Evolutionary conservation across 352 stramenopile genomes (phyloP).

Genomic region (Detonula confervacea): DNA sequence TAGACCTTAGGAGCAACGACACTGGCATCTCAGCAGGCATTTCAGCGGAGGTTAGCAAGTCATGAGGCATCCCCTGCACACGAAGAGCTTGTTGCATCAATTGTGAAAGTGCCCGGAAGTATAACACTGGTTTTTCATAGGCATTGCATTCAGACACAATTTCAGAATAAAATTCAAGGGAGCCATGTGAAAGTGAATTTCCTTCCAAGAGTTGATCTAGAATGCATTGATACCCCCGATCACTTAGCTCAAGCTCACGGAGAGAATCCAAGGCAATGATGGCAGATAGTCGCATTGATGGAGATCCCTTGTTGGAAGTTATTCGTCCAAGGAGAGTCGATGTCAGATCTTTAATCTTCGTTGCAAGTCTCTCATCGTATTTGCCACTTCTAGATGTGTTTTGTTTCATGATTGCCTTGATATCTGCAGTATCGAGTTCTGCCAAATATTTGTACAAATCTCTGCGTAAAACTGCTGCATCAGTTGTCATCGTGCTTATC

Average conservation of each 20-base stretch:
- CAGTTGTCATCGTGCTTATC: constrained; percentile 23
- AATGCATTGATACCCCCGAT: constrained; percentile 37
- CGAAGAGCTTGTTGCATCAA: constrained; percentile 34
- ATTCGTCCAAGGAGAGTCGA: constrained; percentile 23
- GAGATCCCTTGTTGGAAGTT: constrained; percentile 9
- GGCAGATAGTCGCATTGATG: constrained; percentile 43
- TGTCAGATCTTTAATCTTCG: constrained; percentile 13
- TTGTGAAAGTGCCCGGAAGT: constrained; percentile 23
- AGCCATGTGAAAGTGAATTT: neutral
- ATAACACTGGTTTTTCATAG: constrained; percentile 19
- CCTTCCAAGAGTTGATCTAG: constrained; percentile 34
- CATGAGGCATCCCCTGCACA: neutral
- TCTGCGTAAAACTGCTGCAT: constrained; percentile 39
- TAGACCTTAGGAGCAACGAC: constrained; percentile 8
- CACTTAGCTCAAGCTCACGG: constrained; percentile 28
- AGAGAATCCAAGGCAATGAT: constrained; percentile 41
- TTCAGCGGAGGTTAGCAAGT: too few relatives aligned
- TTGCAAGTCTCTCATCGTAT: neutral
- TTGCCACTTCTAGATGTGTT: neutral
- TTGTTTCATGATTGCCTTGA: neutral
- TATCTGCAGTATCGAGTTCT: constrained; percentile 10
- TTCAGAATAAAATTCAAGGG: constrained; percentile 48
- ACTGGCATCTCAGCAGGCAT: neutral
- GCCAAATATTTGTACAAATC: constrained; percentile 49
- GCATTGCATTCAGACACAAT: constrained; percentile 49